Evolutionary conservation across 169 alveolate species (phyloP).

Genomic region (Eimeria brunetti): DNA sequence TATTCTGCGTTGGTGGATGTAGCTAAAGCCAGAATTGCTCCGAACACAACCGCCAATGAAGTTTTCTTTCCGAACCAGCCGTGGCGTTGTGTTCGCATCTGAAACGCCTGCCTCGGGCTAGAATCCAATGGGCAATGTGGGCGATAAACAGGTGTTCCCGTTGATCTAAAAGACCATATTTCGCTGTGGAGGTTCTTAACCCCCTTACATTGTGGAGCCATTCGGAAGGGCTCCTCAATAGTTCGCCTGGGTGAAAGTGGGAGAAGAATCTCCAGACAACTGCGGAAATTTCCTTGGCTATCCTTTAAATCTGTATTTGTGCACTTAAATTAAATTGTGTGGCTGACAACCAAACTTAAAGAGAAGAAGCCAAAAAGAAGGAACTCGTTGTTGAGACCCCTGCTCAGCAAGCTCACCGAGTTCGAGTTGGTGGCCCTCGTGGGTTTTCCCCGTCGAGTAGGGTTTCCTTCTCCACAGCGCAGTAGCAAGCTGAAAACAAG

Average conservation of each 20-base stretch:
- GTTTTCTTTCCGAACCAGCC: not conserved
- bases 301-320: not conserved
- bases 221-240: constrained; percentile 21
- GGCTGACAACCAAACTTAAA: not conserved
- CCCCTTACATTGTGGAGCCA: constrained; percentile 71
- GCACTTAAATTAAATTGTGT: not conserved
- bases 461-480: not conserved
- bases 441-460: constrained; percentile 1
- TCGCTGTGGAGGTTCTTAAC: constrained; percentile 39
- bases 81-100: not conserved
- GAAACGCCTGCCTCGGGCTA: not conserved
- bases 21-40: not conserved
- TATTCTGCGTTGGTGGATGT: not conserved
- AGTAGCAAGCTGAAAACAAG: not conserved
- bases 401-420: not conserved
- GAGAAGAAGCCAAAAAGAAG: not conserved
- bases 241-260: not conserved
- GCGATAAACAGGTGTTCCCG: not conserved
- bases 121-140: not conserved
- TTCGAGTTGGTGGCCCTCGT: constrained; percentile 26
- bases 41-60: not conserved
- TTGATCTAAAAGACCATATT: not conserved
- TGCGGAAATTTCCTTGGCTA: not conserved
- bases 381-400: not conserved
- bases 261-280: not conserved